Base-by-base conservation (phyloP, 2,329 filamentous ascomycete species). In the Cercospora citrullina region DNA sequence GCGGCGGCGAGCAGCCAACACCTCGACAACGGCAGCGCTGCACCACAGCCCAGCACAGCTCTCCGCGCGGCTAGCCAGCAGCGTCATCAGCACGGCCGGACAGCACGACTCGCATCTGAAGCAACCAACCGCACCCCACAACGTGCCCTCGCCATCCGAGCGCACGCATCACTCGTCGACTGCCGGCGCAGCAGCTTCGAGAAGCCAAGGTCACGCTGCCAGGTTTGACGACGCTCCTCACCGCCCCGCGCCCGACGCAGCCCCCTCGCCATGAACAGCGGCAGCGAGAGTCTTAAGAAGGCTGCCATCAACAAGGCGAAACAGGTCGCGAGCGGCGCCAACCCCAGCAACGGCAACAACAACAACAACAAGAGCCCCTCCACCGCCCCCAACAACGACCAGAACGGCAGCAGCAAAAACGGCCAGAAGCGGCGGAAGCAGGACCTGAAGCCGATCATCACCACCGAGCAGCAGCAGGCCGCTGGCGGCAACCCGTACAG, bases 361-460 rank as follows among this genome's bases (percentile, higher is more conserved):
- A 57, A 68, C 63, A 58, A 68, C 63, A 42, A 42, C 36, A 71
- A 69, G 60, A 60, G 64, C 36, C 30, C 53, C 53, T 30, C 53
- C 7, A 36, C 64, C n/a, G 48, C 59, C 30, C 23, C 57, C 42
- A 30, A 16, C 53, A n/a, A 30, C 59, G 59, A 28, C 33, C 59
- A 39, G 33, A 68, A 66, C 65, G 65, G 64, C 18, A 30, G 69
- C 64, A 72, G 68, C 63, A 64, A 82, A 75, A 75, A 72, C 68
- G 84, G 82, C 71, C 92, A 91, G 85, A 92, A 92, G 85, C 86
- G 89, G 77, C 89, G 90, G 83, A 92, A 92, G 85, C 86, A 85
- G 64, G 82, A 84, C 71, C 81, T 91, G 73, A 91, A 91, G 81
- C 90, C 90, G 75, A 92, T 92, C 77, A 90, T 92, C 80, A 92